Percentiles rank a stretch among this genome's conserved stretches.
Conservation (phyloP, 257 asterid species). For the Perilla frutescens region DNA sequence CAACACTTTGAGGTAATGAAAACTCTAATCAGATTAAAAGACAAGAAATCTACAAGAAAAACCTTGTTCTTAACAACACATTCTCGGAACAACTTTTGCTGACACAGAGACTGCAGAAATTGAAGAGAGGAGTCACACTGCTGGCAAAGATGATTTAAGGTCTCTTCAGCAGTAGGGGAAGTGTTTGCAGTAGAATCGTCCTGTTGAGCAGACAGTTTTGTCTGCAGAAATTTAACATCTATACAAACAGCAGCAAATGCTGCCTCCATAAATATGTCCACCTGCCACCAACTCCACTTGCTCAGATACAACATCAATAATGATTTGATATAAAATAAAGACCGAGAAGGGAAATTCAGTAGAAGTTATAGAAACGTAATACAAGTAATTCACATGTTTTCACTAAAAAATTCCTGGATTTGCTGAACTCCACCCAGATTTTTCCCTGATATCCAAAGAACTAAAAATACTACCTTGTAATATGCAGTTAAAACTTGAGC, state of each 20-base stretch:
- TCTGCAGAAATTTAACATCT: constrained; percentile 75
- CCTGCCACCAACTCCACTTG: constrained; percentile 64
- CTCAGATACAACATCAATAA: constrained; percentile 34
- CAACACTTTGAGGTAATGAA: constrained; percentile 27
- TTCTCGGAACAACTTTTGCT: constrained; percentile 85
- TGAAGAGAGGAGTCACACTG: constrained; percentile 96
- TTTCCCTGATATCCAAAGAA: constrained; percentile 21
- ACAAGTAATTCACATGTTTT: constrained; percentile 4
- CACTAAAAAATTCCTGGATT: background rate
- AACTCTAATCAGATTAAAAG: constrained; percentile 9
- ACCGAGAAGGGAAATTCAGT: constrained; percentile 8
- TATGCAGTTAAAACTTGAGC: constrained; percentile 87
- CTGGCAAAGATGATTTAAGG: constrained; percentile 84
- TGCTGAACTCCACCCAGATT: constrained; percentile 9
- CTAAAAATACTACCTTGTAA: constrained; percentile 60
- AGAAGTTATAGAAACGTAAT: constrained; percentile 23
- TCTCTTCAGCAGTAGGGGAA: constrained; percentile 65
- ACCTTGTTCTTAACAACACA: constrained; percentile 93
- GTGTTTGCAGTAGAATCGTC: constrained; percentile 51
- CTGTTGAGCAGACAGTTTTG: constrained; percentile 63
- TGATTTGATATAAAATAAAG: constrained; percentile 18
- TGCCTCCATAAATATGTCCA: constrained; percentile 83
- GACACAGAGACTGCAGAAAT: constrained; percentile 85
- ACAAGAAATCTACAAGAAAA: constrained; percentile 31
- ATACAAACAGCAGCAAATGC: constrained; percentile 79